These are phyloP conservation scores for Lizonia empirigonia DNA, from an alignment of 2,329 filamentous ascomycete species.

Conservation along the genomic window DNA sequence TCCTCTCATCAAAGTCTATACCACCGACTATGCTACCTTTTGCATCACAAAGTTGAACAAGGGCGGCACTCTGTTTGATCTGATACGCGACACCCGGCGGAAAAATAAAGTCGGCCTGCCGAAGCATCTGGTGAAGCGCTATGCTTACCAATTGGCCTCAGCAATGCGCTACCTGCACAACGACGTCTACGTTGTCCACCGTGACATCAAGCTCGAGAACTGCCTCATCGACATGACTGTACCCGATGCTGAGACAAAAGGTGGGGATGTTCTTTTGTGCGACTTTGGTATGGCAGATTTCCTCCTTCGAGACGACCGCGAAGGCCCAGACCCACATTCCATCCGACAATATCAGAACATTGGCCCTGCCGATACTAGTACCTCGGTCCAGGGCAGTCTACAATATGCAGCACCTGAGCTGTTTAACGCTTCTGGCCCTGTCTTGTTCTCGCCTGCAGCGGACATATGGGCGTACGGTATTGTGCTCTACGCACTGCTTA, in stretches of 20 bases:
- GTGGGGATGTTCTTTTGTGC: conserved; percentile 65
- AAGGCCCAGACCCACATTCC: conserved; percentile 57
- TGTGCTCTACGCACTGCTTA: conserved; percentile 65
- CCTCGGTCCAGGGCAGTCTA: conserved; percentile 64
- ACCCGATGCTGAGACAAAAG: conserved; percentile 54
- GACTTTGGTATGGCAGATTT: conserved; percentile 75
- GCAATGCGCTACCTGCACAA: conserved; percentile 71
- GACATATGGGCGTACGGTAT: conserved; percentile 73
- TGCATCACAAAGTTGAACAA: conserved; percentile 69
- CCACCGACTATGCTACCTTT: conserved; percentile 71
- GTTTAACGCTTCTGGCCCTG: conserved; percentile 47
- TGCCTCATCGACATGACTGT: conserved; percentile 65
- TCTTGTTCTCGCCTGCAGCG: conserved; percentile 59
- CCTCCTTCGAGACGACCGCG: conserved; percentile 61
- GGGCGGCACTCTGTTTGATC: conserved; percentile 68
- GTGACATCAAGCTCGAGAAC: conserved; percentile 73
- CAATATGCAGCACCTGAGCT: conserved; percentile 61
- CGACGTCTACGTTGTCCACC: conserved; percentile 68
- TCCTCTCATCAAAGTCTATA: conserved; percentile 67
- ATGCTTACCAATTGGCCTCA: conserved; percentile 66
- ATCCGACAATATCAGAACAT: conserved; percentile 50
- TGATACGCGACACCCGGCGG: conserved; percentile 61
- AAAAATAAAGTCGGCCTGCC: conserved; percentile 53
- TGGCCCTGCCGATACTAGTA: conserved; percentile 61
- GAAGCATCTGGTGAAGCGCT: conserved; percentile 61